Base-by-base conservation (phyloP, 345 rosid species). In the Nasturtium officinale region DNA sequence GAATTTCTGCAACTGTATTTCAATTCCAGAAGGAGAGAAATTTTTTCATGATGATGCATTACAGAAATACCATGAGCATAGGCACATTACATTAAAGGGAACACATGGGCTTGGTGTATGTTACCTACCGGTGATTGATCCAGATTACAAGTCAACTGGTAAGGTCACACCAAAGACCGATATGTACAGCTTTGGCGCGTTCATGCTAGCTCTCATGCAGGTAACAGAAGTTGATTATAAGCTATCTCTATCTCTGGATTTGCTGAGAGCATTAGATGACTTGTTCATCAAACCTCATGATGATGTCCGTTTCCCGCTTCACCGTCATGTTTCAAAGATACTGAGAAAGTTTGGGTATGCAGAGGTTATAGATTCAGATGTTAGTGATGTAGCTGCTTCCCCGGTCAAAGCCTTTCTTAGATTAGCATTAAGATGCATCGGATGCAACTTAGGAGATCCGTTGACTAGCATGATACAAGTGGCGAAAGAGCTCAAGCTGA, bases 91-190 rank as follows among this genome's bases (percentile, higher is more conserved):
- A 12, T 28, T 58, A 9, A 74, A 74, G 54, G 61, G 21, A 38
- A 66, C 61, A 50, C 73, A 58, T 58, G 78, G n/a, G 5, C 78
- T 66, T 37, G 64, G 69, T 75, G 79, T 67, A 17, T 68, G 79
- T 61, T 51, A 75, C 56, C 9, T 42, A 51, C 73, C 63, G 0
- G 62, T 61, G 18, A 61, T 42, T 16, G 79, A 75, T 60, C 69
- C 64, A 3, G 62, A 60, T 7, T 51, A 60, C 56, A 38, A 42
- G 12, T 30, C 62, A 60, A 75, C 63, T 2, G 74, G 79, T 11
- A 67, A 59, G 23, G 69, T 75, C 56, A 75, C 69, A 9, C 54
- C 55, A 37, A 67, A 68, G 69, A 75, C 63, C 3, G 79, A 68
- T 53, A 54, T 75, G 51, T 25, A 68, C 25, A 61, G 70, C 70